Conservation (phyloP, 768 basidiomycete genomes). For the Termitomyces eurrhizus region DNA sequence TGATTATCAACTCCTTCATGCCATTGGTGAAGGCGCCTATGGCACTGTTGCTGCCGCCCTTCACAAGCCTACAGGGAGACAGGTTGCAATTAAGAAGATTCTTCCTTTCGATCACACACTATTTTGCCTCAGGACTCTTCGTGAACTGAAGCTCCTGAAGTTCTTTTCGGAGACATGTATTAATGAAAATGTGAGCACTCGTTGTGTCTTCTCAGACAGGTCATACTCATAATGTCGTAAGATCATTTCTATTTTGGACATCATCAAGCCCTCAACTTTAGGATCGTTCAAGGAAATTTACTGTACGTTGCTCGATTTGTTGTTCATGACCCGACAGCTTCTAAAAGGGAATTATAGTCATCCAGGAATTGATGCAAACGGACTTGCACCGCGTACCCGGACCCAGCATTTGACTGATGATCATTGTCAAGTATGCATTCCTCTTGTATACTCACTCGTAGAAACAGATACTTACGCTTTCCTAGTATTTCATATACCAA, state of each 20-base stretch:
- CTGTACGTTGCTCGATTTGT: slow-evolving; percentile 36
- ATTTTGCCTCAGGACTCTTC: slow-evolving; percentile 84
- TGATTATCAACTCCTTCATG: slow-evolving; percentile 69
- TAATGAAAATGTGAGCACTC: slow-evolving; percentile 68
- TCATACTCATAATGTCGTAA: slow-evolving; percentile 24
- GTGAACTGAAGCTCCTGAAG: slow-evolving; percentile 88
- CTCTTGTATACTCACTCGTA: background rate
- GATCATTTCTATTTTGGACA: slow-evolving; percentile 93
- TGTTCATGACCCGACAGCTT: slow-evolving; percentile 1
- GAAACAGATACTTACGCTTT: background rate
- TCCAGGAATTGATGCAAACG: slow-evolving; percentile 89
- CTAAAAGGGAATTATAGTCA: slow-evolving; percentile 38
- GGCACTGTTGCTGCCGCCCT: slow-evolving; percentile 88
- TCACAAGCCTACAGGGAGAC: slow-evolving; percentile 74
- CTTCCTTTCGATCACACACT: slow-evolving; percentile 92
- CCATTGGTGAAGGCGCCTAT: slow-evolving; percentile 84
- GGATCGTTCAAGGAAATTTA: slow-evolving; percentile 87
- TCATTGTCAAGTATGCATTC: slow-evolving; percentile 63
- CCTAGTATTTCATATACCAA: slow-evolving; percentile 88
- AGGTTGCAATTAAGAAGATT: slow-evolving; percentile 96
- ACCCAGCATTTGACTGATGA: slow-evolving; percentile 90
- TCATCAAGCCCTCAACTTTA: slow-evolving; percentile 73
- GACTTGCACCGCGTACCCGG: slow-evolving; percentile 86
- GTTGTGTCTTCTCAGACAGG: background rate
- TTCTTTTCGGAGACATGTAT: slow-evolving; percentile 79